These are phyloP conservation scores for Athelia sp. DNA, from an alignment of 1,284 basidiomycete genomes.

Conservation along the genomic window DNA sequence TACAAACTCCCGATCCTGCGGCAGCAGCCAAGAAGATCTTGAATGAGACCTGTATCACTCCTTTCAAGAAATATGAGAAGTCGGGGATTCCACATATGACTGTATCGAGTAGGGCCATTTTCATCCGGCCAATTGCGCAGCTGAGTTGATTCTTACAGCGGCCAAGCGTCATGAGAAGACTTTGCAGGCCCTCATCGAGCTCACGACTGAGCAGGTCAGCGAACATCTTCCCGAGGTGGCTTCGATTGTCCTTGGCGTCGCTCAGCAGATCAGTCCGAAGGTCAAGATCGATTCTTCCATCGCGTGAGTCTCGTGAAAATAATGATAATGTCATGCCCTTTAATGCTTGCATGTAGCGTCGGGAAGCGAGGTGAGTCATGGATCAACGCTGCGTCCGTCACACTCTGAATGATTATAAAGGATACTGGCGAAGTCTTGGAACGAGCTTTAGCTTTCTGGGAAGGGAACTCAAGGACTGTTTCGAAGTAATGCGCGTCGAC, in stretches of 20 bases:
- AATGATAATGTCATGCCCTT: neutral
- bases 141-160: neutral
- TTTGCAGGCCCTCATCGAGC: neutral
- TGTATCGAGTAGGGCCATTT: neutral
- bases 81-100: neutral
- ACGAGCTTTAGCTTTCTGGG: slow-evolving; percentile 14
- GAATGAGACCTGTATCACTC: neutral
- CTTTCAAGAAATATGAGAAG: neutral
- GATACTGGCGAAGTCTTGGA: slow-evolving; percentile 17
- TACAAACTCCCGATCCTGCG: neutral
- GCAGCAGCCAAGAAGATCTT: neutral
- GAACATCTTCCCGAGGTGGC: slow-evolving; percentile 8
- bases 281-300: slow-evolving; percentile 21
- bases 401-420: slow-evolving; percentile 4
- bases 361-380: slow-evolving; percentile 14
- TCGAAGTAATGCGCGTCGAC: slow-evolving; percentile 14
- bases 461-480: slow-evolving; percentile 12
- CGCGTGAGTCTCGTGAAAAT: slow-evolving; percentile 9
- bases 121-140: neutral
- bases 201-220: neutral
- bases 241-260: slow-evolving; percentile 16
- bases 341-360: slow-evolving; percentile 4
- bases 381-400: neutral
- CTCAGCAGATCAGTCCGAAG: slow-evolving; percentile 16
- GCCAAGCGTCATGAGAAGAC: neutral